A percentile compares a stretch with the other conserved stretches of the same genome.
phyloP scores from a whole-genome alignment of 257 asterid species.

The Leptodermis oblonga region DNA sequence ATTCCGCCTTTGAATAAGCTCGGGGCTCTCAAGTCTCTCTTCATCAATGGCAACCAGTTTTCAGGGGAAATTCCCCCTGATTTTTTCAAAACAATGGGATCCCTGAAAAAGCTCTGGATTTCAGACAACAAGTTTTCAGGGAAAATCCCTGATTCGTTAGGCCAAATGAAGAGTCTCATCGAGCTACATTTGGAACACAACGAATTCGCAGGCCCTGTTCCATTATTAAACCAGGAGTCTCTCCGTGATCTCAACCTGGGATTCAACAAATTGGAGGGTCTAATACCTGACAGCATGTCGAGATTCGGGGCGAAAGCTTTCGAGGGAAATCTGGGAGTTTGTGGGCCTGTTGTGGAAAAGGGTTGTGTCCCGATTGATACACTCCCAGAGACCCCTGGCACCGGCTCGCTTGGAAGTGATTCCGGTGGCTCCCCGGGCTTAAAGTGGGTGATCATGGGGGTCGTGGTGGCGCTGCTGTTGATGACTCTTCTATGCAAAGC shows the following conservation, averaged over 20 bases:
- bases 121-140: constrained; percentile 54
- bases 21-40: constrained; percentile 48
- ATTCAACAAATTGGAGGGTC: constrained; percentile 58
- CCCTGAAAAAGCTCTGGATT: constrained; percentile 51
- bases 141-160: constrained; percentile 49
- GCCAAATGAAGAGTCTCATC: constrained; percentile 22
- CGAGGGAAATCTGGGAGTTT: constrained; percentile 48
- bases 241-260: constrained; percentile 38
- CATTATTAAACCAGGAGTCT: constrained; percentile 37
- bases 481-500: constrained; percentile 45
- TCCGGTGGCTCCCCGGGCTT: constrained; percentile 24
- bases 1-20: constrained; percentile 55
- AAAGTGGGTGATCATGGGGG: constrained; percentile 53
- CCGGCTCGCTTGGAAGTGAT: not conserved
- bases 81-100: constrained; percentile 44
- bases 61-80: constrained; percentile 52
- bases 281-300: constrained; percentile 50
- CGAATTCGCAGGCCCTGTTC: constrained; percentile 60
- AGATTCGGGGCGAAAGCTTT: constrained; percentile 44
- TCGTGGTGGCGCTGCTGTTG: constrained; percentile 50
- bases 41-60: constrained; percentile 38
- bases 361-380: constrained; percentile 24
- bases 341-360: constrained; percentile 46
- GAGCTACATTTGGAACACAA: constrained; percentile 45
- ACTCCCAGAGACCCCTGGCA: not conserved